phyloP scores from a whole-genome alignment of 2,329 filamentous ascomycete species.

The Sarocladium strictum region DNA sequence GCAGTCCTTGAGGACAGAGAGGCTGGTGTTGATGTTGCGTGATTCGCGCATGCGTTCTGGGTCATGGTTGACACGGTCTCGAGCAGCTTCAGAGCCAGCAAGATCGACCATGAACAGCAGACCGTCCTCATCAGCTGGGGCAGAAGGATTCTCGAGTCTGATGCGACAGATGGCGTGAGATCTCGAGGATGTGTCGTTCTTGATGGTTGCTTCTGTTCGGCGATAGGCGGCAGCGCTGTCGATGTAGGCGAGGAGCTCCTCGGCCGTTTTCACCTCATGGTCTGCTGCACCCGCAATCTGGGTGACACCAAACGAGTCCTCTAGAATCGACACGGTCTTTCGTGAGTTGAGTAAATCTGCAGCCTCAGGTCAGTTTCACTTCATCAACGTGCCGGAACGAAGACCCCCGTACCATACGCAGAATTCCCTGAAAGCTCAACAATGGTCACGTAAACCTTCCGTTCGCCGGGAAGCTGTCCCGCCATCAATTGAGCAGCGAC shows the following conservation, averaged over 20 bases:
- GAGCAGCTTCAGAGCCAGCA: slow-evolving; percentile 42
- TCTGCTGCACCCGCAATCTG: slow-evolving; percentile 39
- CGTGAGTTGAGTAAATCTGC: slow-evolving; percentile 36
- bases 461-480: slow-evolving; percentile 16
- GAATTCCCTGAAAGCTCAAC: slow-evolving; percentile 33
- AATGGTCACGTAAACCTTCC: slow-evolving; percentile 29
- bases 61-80: slow-evolving; percentile 33
- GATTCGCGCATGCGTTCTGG: slow-evolving; percentile 39
- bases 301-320: slow-evolving; percentile 37
- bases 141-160: slow-evolving; percentile 23
- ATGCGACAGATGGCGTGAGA: slow-evolving; percentile 44
- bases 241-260: slow-evolving; percentile 26
- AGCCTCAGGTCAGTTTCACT: background rate
- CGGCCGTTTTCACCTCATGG: slow-evolving; percentile 23
- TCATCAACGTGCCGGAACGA: background rate
- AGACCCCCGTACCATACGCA: slow-evolving; percentile 19
- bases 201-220: slow-evolving; percentile 34
- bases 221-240: slow-evolving; percentile 33
- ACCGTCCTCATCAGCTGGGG: slow-evolving; percentile 29
- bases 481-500: slow-evolving; percentile 30
- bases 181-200: slow-evolving; percentile 42
- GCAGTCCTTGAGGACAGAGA: slow-evolving; percentile 46
- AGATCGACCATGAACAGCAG: slow-evolving; percentile 41
- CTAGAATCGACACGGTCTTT: slow-evolving; percentile 34
- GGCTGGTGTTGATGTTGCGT: slow-evolving; percentile 40